A percentile compares a stretch with the other conserved stretches of the same genome.
These are phyloP conservation scores for Beta corolliflora DNA, from an alignment of 179 eudicot species.

Conservation along the genomic window DNA sequence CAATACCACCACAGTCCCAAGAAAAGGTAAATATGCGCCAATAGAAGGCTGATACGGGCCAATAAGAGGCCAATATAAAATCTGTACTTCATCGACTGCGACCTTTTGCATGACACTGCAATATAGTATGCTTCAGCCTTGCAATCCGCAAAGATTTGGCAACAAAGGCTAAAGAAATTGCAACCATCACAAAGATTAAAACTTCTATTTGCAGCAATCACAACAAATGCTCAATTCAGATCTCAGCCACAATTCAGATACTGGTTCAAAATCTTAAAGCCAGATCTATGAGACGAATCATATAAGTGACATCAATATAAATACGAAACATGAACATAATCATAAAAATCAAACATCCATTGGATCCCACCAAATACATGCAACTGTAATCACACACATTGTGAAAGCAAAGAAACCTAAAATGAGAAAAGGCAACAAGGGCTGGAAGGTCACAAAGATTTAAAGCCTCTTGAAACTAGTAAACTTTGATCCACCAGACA, in stretches of 20 bases:
- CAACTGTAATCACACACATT: not conserved
- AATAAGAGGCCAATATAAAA: not conserved
- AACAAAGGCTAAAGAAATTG: not conserved
- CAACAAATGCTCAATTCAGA: not conserved
- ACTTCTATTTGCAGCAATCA: not conserved
- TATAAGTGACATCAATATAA: not conserved
- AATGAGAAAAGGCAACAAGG: not conserved
- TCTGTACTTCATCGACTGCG: not conserved
- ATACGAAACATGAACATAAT: not conserved
- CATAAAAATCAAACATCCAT: not conserved
- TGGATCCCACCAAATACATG: not conserved
- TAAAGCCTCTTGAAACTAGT: too few species aligned
- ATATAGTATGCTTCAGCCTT: not conserved
- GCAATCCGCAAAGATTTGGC: not conserved
- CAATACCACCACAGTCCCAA: not conserved
- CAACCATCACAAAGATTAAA: not conserved
- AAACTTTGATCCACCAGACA: too few species aligned
- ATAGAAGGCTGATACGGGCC: not conserved
- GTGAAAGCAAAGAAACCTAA: not conserved
- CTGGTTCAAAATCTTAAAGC: not conserved
- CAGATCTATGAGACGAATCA: not conserved
- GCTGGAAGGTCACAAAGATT: not conserved
- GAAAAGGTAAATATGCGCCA: not conserved
- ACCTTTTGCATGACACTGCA: not conserved
- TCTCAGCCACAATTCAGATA: not conserved